phyloP scores from a whole-genome alignment of 2,329 filamentous ascomycete species.

The Cytospora mali region DNA sequence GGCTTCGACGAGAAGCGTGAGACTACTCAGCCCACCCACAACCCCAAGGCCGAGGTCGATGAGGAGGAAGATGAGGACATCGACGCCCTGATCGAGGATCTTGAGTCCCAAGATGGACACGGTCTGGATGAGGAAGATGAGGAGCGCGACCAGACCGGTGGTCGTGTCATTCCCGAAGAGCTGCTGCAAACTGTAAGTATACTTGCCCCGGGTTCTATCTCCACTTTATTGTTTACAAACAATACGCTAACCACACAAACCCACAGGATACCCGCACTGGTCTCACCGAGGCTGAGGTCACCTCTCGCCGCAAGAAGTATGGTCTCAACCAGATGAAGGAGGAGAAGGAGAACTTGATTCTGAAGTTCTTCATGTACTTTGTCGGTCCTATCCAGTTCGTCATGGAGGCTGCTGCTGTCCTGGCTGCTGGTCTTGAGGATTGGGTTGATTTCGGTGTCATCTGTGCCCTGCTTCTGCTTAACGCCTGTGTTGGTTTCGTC shows the following conservation, averaged over 20 bases:
- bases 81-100: slow-evolving; percentile 82
- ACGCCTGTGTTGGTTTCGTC: slow-evolving; percentile 82
- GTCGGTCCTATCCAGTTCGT: slow-evolving; percentile 90
- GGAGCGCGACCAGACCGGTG: slow-evolving; percentile 50
- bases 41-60: slow-evolving; percentile 53
- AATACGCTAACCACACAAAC: slow-evolving; percentile 13
- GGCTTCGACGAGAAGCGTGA: slow-evolving; percentile 65
- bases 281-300: slow-evolving; percentile 72
- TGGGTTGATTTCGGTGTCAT: slow-evolving; percentile 97
- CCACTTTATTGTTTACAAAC: neutral
- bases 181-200: slow-evolving; percentile 67
- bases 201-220: slow-evolving; percentile 36
- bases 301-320: slow-evolving; percentile 66
- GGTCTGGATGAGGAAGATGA: slow-evolving; percentile 58
- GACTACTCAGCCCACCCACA: slow-evolving; percentile 39
- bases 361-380: slow-evolving; percentile 85
- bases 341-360: slow-evolving; percentile 80
- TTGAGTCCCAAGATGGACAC: slow-evolving; percentile 79
- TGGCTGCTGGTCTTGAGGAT: slow-evolving; percentile 78
- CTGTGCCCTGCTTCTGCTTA: slow-evolving; percentile 78
- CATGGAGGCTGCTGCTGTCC: slow-evolving; percentile 61
- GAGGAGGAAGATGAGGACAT: slow-evolving; percentile 84
- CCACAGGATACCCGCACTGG: slow-evolving; percentile 39
- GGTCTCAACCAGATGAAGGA: slow-evolving; percentile 91
- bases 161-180: slow-evolving; percentile 69